Base-by-base conservation (phyloP, 2,329 filamentous ascomycete genomes). In the Pseudogymnoascus sp. region DNA sequence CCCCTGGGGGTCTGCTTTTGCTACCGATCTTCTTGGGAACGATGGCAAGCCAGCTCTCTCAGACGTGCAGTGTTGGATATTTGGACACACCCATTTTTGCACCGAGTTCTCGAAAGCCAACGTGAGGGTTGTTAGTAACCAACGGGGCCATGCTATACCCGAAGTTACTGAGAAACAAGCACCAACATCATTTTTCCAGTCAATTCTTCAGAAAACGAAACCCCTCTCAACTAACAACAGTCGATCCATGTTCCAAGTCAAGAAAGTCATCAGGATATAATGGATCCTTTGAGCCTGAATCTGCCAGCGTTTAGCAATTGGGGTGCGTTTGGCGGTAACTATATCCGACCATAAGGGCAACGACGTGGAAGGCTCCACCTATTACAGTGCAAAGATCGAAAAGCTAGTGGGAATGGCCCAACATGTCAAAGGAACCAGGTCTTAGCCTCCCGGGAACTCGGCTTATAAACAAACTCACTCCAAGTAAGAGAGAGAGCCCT, bases 1-100 rank as follows among this genome's bases (percentile, higher is more conserved):
- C 21, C 77, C 78, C 0, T 80, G 78, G 76, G 76, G 73, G 2
- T 76, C 76, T 7, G 83, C 79, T 0, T 87, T 85, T 70, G 80
- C 78, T 4, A 85, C 82, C 0, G 80, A 85, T 63, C 65, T 83
- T 2, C 67, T 80, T 2, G 10, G 36, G 9, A 66, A 64, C 23
- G 66, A 61, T 61, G 65, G 63, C 6, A 53, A 53, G 11, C 47
- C 47, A 28, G 26, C 47, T 28, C 23, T 53, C 47, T 31, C 47
- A 4, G 68, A 69, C 1, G 73, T 79, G 0, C 75, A 75, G 44
- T 62, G 68, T 15, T 80, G 78, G 79, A 69, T 79, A 0, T 80
- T 77, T 69, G 79, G 79, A 0, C 74, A 79, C 60, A 80, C 79
- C 1, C 78, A 80, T 63, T 74, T 74, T 42, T 76, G 75, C 6